Percentiles rank a stretch among this genome's conserved stretches.
Conservation (phyloP, 495 filamentous ascomycete species). For the Hypoxylon perforatum region DNA sequence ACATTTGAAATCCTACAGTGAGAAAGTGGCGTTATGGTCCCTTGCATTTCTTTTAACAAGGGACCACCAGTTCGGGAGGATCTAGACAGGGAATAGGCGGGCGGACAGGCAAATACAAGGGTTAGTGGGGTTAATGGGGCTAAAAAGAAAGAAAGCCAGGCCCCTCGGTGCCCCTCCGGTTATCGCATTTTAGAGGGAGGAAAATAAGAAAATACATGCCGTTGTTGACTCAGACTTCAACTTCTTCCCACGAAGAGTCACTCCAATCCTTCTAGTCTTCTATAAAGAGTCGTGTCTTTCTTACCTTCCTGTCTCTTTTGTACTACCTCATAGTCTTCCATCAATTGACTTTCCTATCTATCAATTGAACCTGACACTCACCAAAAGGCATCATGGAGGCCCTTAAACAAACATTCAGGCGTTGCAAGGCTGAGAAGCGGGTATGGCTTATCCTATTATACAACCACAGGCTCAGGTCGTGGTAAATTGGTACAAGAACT, state of each 20-base stretch:
- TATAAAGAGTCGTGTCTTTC: slow-evolving; percentile 13
- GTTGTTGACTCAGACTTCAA: slow-evolving; percentile 19
- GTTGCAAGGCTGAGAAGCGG: slow-evolving; percentile 80
- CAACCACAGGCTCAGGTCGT: not conserved
- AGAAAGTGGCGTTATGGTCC: too few species aligned
- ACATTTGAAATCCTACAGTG: too few species aligned
- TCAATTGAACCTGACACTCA: slow-evolving; percentile 8
- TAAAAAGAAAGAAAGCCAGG: too few species aligned
- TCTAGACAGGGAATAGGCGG: too few species aligned
- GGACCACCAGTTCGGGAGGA: too few species aligned
- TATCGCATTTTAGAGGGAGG: slow-evolving; percentile 31
- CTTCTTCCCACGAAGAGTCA: slow-evolving; percentile 13
- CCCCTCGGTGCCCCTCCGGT: too few species aligned
- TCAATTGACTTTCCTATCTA: not conserved
- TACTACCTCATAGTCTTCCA: too few species aligned
- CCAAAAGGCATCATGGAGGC: slow-evolving; percentile 66
- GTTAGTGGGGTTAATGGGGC: too few species aligned
- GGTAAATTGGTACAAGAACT: not conserved
- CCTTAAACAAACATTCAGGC: slow-evolving; percentile 87
- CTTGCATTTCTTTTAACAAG: too few species aligned
- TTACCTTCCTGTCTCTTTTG: not conserved
- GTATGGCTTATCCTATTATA: slow-evolving; percentile 60
- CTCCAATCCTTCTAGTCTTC: too few species aligned
- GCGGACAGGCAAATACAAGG: too few species aligned
- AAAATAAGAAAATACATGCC: slow-evolving; percentile 4